Conservation (phyloP, 129 eudicot species). For the Flaveria trinervia region DNA sequence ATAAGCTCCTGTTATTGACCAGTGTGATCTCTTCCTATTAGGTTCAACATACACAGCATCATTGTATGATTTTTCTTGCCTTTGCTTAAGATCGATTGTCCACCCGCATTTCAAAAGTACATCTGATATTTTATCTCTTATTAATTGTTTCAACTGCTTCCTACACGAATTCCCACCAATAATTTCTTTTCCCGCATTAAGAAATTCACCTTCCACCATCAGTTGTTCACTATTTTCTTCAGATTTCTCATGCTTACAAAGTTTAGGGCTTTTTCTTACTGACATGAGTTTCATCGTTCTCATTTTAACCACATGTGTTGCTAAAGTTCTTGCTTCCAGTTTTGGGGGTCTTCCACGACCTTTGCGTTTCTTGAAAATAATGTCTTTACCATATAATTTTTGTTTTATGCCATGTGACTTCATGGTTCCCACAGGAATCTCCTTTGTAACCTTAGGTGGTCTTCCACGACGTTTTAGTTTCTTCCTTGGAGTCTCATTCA, state of each 20-base stretch:
- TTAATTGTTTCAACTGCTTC: slow-evolving; percentile 40
- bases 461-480: slow-evolving; percentile 39
- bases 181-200: slow-evolving; percentile 12
- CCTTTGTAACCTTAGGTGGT: slow-evolving; percentile 29
- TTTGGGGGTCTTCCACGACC: slow-evolving; percentile 37
- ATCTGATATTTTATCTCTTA: slow-evolving; percentile 57
- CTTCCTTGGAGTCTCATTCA: slow-evolving; percentile 17
- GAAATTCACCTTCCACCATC: slow-evolving; percentile 5
- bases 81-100: slow-evolving; percentile 61
- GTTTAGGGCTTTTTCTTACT: slow-evolving; percentile 10
- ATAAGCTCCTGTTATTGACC: slow-evolving; percentile 86
- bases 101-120: slow-evolving; percentile 73
- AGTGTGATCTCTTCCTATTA: slow-evolving; percentile 48
- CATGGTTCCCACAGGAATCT: slow-evolving; percentile 12
- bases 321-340: slow-evolving; percentile 28
- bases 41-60: slow-evolving; percentile 72
- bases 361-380: slow-evolving; percentile 28
- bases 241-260: neutral
- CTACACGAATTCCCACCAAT: slow-evolving; percentile 30
- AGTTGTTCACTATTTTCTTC: slow-evolving; percentile 21
- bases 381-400: slow-evolving; percentile 23
- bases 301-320: slow-evolving; percentile 19
- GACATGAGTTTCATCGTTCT: slow-evolving; percentile 16
- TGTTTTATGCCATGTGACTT: slow-evolving; percentile 21
- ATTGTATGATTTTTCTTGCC: slow-evolving; percentile 46